Percentiles rank a stretch among this genome's conserved stretches.
Evolutionary conservation across 2,329 filamentous ascomycete genomes (phyloP).

Genomic region (Apiospora hydei): DNA sequence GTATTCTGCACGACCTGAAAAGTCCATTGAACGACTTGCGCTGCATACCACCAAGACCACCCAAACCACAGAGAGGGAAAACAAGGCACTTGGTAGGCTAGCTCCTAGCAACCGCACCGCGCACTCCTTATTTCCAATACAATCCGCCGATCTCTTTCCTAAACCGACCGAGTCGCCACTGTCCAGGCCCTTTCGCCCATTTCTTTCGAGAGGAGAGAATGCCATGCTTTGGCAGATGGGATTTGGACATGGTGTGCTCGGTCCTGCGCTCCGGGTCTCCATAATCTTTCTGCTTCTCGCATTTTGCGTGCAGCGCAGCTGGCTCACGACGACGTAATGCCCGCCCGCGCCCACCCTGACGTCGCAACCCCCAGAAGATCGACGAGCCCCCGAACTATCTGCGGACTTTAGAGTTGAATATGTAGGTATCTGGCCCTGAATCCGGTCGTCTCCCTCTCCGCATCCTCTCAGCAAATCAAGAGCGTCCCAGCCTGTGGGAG

Average conservation of each 20-base stretch:
- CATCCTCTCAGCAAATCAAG: background rate
- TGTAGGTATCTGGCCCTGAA: too few species aligned
- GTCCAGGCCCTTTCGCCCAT: background rate
- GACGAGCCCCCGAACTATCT: background rate
- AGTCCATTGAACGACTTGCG: background rate
- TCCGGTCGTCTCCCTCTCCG: background rate
- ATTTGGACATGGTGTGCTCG: constrained; percentile 10
- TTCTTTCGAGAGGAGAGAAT: constrained; percentile 20
- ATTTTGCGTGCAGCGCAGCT: background rate
- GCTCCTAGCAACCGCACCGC: background rate
- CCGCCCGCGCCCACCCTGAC: background rate
- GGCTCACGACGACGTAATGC: constrained; percentile 3
- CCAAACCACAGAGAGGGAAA: background rate
- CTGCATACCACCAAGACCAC: background rate
- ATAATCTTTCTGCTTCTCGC: background rate
- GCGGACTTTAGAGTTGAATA: background rate
- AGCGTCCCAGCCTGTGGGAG: background rate
- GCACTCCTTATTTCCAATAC: background rate
- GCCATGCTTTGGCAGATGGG: constrained; percentile 17
- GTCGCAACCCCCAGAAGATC: background rate
- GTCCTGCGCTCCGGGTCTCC: background rate
- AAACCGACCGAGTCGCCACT: background rate
- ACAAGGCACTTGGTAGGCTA: background rate
- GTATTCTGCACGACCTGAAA: background rate
- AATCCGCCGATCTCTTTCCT: constrained; percentile 1